These are phyloP conservation scores for Pseudogymnoascus sp. DNA, from an alignment of 2,329 filamentous ascomycete species.

Conservation along the genomic window DNA sequence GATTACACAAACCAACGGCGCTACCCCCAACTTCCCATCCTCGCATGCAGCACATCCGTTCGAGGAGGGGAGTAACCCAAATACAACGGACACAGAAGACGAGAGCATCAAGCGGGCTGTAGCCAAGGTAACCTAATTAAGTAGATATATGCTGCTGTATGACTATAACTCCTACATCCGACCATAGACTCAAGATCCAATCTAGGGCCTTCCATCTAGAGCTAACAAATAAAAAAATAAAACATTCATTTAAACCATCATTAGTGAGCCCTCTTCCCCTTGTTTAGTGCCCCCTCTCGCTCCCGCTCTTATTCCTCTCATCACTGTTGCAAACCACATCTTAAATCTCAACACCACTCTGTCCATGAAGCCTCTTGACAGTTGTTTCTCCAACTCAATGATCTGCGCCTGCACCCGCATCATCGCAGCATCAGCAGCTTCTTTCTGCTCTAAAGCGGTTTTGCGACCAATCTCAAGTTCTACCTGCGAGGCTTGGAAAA, in stretches of 20 bases:
- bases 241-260: not conserved
- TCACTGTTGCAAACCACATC: not conserved
- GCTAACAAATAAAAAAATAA: not conserved
- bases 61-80: no score
- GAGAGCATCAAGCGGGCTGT: no score
- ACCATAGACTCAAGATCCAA: no score
- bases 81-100: no score
- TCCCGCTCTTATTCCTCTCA: not conserved
- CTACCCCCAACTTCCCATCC: no score
- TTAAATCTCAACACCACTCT: not conserved
- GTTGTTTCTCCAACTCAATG: not conserved
- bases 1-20: no score
- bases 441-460: not conserved
- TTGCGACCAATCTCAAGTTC: not conserved
- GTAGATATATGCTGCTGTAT: no score
- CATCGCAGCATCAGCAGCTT: not conserved
- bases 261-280: not conserved
- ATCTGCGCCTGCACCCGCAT: not conserved
- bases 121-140: no score
- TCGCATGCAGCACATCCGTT: no score
- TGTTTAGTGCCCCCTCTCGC: not conserved
- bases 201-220: not conserved
- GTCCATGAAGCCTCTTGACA: not conserved
- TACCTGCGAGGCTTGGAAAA: not conserved
- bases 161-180: no score